phyloP scores from a whole-genome alignment of 2,329 filamentous ascomycete genomes.

The Claviceps pazoutovae region DNA sequence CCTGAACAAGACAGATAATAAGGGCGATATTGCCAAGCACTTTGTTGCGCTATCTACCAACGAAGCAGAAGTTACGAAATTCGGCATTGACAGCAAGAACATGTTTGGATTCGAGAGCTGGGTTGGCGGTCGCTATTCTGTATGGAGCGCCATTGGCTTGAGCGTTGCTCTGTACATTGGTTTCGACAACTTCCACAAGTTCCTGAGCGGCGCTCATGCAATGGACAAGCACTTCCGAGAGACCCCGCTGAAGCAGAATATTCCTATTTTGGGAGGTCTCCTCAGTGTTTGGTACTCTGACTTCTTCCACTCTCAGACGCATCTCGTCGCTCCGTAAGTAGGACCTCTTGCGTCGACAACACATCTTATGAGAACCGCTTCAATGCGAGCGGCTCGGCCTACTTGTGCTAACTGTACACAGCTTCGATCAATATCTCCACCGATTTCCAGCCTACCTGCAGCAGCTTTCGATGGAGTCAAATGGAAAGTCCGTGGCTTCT shows the following conservation, averaged over 20 bases:
- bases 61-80: constrained; percentile 88
- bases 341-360: no score
- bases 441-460: constrained; percentile 98
- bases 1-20: constrained; percentile 60
- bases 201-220: constrained; percentile 83
- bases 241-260: constrained; percentile 85
- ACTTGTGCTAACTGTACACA: constrained; percentile 18
- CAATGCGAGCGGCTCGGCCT: not conserved
- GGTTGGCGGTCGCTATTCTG: constrained; percentile 96
- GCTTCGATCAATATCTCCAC: constrained; percentile 97
- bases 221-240: constrained; percentile 98
- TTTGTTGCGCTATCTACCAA: constrained; percentile 98
- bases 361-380: not conserved
- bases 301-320: constrained; percentile 96
- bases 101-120: constrained; percentile 99
- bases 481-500: constrained; percentile 92
- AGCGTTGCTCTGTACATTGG: constrained; percentile 92
- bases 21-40: constrained; percentile 92
- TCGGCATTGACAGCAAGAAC: constrained; percentile 96
- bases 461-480: constrained; percentile 98
- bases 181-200: constrained; percentile 94
- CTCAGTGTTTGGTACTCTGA: constrained; percentile 98
- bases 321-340: constrained; percentile 83
- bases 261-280: constrained; percentile 80
- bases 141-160: constrained; percentile 96